Base-by-base conservation (phyloP, 495 filamentous ascomycete genomes). In the Chaetomidium leptoderma region DNA sequence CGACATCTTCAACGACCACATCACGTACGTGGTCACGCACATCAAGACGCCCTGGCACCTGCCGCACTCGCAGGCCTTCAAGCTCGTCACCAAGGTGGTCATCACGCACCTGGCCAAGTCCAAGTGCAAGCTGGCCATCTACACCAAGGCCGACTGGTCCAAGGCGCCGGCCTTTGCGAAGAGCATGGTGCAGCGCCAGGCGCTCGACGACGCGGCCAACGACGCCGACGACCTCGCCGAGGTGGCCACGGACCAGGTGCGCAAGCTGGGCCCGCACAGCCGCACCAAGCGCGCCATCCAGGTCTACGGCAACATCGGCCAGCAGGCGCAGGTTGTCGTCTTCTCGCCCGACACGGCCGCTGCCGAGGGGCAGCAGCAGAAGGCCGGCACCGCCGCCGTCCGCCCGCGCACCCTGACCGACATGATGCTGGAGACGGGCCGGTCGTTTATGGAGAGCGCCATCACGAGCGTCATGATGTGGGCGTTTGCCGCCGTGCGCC, bases 1-100 rank as follows among this genome's bases (percentile, higher is more conserved):
- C 55, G 93, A 98, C 53, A 80, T 95, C 21, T 82, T 89, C 63
- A 95, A 92, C 70, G 95, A 97, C 61, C 92, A 97, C 68, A 79
- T 97, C 43, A 96, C 91, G 69, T 98, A 98, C 70, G 90, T 96
- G 37, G 81, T 97, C 45, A 91, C 89, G 14, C 89, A 97, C 67
- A 83, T 84, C 59, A 90, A 90, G 64, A 88, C 83, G 0, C 91
- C 92, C 1, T 97, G 91, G 90, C 89, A 95, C 75, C 80, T 97
- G 17, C 93, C 95, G 2, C 81, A 89, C 69, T 77, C 81, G 45
- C 80, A 88, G 33, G 79, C 83, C 26, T 97, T 97, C 72, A 85
- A 87, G 64, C 77, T 97, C 32, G 83, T 92, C 30, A 92, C 83
- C 59, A 97, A 96, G 74, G 83, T 96, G 53, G 90, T 96, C 46